A percentile compares a stretch with the other conserved stretches of the same genome.
Evolutionary conservation across 75 land plant genomes (phyloP).

Genomic region (Sequoiadendron giganteum): DNA sequence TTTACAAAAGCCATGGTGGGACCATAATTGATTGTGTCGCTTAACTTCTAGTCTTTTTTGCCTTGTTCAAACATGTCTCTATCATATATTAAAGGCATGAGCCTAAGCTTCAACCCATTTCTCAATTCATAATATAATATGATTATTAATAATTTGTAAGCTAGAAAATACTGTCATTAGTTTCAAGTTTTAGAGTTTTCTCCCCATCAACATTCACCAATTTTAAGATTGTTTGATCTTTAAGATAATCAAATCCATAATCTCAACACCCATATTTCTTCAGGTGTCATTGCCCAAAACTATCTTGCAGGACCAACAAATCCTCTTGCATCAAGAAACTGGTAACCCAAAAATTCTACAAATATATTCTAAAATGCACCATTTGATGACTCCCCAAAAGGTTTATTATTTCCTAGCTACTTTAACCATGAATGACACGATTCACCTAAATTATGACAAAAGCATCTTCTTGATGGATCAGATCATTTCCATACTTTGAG

Average conservation of each 20-base stretch:
- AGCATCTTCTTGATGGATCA: not conserved
- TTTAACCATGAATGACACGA: not conserved
- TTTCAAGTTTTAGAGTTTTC: not conserved
- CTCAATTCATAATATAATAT: too few relatives aligned
- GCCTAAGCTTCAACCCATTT: too few relatives aligned
- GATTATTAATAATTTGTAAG: too few relatives aligned
- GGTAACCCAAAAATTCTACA: not conserved
- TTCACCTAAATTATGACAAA: not conserved
- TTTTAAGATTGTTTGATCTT: not conserved
- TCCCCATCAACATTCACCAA: not conserved
- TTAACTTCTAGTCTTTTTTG: too few relatives aligned
- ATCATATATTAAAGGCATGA: too few relatives aligned
- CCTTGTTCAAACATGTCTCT: too few relatives aligned
- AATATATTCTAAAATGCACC: too few relatives aligned
- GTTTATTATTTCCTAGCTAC: not conserved
- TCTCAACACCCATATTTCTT: conserved; percentile 11
- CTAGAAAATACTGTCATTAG: not conserved
- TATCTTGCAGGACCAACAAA: not conserved
- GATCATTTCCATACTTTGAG: not conserved
- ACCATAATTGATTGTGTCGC: too few relatives aligned
- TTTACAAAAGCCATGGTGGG: too few relatives aligned
- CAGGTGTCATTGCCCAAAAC: not conserved
- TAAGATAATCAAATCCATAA: not conserved
- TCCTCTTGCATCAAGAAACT: not conserved
- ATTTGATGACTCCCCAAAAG: not conserved